phyloP scores from a whole-genome alignment of 106 monocot genomes.

The Dendrobium nobile region DNA sequence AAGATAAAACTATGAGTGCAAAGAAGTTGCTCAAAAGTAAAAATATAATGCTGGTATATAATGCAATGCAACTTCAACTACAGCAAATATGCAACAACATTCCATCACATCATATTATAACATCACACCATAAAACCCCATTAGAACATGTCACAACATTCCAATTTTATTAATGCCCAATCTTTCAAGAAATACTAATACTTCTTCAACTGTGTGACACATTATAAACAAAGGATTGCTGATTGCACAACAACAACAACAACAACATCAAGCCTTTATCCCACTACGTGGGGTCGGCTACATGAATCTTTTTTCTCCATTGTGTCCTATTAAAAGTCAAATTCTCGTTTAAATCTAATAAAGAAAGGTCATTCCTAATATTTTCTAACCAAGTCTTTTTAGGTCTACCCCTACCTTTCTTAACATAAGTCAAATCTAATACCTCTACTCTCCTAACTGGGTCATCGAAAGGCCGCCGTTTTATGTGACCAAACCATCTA shows the following conservation, averaged over 20 bases:
- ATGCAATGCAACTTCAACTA: not conserved
- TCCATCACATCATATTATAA: not conserved
- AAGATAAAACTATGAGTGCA: not conserved
- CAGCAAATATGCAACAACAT: not conserved
- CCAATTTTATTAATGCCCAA: not conserved
- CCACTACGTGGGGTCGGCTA: no score
- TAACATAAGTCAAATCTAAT: no score
- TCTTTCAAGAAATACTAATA: not conserved
- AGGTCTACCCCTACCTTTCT: no score
- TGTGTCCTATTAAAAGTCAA: no score
- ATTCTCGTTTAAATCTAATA: no score
- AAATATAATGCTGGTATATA: not conserved
- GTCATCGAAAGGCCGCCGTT: no score
- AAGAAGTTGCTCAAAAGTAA: not conserved
- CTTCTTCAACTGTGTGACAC: not conserved
- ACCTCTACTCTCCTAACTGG: no score
- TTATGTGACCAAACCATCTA: no score
- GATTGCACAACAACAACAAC: not conserved
- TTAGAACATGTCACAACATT: not conserved
- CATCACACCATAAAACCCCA: not conserved
- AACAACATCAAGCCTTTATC: no score
- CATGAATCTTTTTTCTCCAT: no score
- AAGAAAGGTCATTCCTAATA: no score
- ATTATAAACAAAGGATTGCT: not conserved
- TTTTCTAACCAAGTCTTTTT: no score